phyloP scores from a whole-genome alignment of 2,329 filamentous ascomycete genomes.

The Nemania diffusa region DNA sequence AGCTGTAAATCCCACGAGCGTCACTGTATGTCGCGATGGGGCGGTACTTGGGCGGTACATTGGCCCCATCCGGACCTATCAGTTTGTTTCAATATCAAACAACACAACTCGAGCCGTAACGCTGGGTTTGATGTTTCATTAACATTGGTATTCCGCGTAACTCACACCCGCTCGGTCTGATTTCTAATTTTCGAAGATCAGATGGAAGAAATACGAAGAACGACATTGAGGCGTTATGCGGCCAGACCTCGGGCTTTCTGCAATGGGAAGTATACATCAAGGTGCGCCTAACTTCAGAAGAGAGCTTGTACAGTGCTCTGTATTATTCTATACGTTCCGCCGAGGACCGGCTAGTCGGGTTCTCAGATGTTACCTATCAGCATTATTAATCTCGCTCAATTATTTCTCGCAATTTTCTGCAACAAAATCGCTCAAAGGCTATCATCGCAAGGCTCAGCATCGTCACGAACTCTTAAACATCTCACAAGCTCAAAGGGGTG shows the following conservation, averaged over 20 bases:
- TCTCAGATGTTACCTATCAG: constrained; percentile 18
- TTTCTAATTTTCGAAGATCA: neutral
- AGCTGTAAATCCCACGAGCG: neutral
- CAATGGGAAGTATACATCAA: constrained; percentile 14
- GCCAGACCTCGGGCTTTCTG: constrained; percentile 31
- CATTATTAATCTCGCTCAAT: constrained; percentile 33
- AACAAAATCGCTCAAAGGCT: constrained; percentile 35
- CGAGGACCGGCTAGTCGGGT: constrained; percentile 31
- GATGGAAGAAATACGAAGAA: neutral
- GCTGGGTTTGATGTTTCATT: neutral
- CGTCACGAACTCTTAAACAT: constrained; percentile 11
- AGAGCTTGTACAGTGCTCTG: constrained; percentile 24
- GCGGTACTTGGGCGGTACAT: constrained; percentile 31
- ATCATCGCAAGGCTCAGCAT: constrained; percentile 23
- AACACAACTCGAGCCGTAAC: neutral
- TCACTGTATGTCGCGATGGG: constrained; percentile 25
- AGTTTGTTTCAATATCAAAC: constrained; percentile 10
- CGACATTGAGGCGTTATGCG: constrained; percentile 2
- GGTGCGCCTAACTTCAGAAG: constrained; percentile 17
- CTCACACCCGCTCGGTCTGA: neutral
- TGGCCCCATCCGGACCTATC: neutral
- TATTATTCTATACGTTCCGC: constrained; percentile 28
- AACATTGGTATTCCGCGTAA: neutral
- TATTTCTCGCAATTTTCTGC: constrained; percentile 14
- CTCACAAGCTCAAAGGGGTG: constrained; percentile 2